Evolutionary conservation across 495 filamentous ascomycete genomes (phyloP), one percentile per base, ranked within the genome.

Genomic region (Talaromyces proteolyticus): DNA sequence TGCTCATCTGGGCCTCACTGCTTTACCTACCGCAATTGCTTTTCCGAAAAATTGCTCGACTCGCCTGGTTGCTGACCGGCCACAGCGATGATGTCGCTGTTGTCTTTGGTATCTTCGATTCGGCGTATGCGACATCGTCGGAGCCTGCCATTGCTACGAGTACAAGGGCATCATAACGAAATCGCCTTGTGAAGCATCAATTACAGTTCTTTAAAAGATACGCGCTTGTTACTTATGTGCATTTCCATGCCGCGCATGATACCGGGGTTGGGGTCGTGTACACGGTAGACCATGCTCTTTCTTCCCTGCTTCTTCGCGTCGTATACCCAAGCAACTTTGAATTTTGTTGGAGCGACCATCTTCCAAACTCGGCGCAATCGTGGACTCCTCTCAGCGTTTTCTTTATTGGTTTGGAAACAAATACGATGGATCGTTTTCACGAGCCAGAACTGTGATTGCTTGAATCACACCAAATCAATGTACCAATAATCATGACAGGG

Each of bases 41-140:
- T 12, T 73, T 65, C 52, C 54, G 64, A 37, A 73, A 70, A 54
- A 43, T 68, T 17, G 57, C 45, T 37, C 61, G 65, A 18, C 53
- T 71, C 14, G 54, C 63, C 16, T 73, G 70, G 70, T 49, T 73
- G 47, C 51, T 73, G 55, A 73, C 70, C 1, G 70, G 70, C 24
- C 65, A 70, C 22, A 69, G 53, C 45, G 56, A 61, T 41, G 60
- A 65, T 42, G 62, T 67, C 42, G 55, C 57, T 39, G 57, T 62
- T 19, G 58, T 55, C 12, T 26, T 67, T 49, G 61, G 61, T 1
- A 62, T 66, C 18, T 52, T 70, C 42, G 66, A 67, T n/a, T 18
- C 19, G 19, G 18, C 3, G 39, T 34, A 34, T 39, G 7, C 11
- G 20, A 12, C 47, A 6, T 10, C 34, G 37, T 16, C 18, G 6